phyloP scores from a whole-genome alignment of 2,329 filamentous ascomycete species.

The Alternaria incomplexa region DNA sequence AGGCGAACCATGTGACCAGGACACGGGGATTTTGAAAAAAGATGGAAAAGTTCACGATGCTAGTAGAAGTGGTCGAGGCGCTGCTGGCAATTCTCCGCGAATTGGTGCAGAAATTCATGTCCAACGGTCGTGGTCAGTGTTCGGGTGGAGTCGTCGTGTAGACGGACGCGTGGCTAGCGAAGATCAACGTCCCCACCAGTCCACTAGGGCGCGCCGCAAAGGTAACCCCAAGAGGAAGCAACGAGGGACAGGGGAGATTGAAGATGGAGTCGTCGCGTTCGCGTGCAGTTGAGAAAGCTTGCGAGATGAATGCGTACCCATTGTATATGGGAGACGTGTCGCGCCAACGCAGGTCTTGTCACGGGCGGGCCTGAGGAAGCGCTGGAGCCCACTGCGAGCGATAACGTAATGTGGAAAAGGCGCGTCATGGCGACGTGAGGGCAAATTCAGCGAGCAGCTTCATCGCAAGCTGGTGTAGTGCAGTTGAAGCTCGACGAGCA shows the following conservation, averaged over 20 bases:
- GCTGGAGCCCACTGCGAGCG: background rate
- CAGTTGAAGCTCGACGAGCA: background rate
- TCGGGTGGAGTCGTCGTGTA: constrained; percentile 5
- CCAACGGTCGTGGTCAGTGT: constrained; percentile 6
- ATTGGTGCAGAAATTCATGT: constrained; percentile 3
- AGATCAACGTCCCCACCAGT: constrained; percentile 13
- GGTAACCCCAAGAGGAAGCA: constrained; percentile 5
- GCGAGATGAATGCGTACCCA: background rate
- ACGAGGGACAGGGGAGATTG: constrained; percentile 10
- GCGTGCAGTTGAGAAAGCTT: background rate
- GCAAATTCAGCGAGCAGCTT: background rate
- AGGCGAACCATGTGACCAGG: background rate
- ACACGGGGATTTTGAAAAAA: background rate
- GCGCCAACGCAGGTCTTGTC: background rate
- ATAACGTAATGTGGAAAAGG: constrained; percentile 7
- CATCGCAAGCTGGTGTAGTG: background rate
- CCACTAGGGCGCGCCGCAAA: constrained; percentile 10
- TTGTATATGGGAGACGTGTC: constrained; percentile 2
- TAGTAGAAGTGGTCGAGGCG: background rate
- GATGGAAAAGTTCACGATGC: background rate
- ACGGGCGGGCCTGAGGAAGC: background rate
- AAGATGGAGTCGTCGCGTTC: background rate
- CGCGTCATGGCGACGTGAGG: constrained; percentile 7
- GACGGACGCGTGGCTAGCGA: constrained; percentile 20
- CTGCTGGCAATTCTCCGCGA: background rate